A percentile compares a stretch with the other conserved stretches of the same genome.
Evolutionary conservation across 1,284 basidiomycete species (phyloP).

Genomic region (Caloboletus firmus): DNA sequence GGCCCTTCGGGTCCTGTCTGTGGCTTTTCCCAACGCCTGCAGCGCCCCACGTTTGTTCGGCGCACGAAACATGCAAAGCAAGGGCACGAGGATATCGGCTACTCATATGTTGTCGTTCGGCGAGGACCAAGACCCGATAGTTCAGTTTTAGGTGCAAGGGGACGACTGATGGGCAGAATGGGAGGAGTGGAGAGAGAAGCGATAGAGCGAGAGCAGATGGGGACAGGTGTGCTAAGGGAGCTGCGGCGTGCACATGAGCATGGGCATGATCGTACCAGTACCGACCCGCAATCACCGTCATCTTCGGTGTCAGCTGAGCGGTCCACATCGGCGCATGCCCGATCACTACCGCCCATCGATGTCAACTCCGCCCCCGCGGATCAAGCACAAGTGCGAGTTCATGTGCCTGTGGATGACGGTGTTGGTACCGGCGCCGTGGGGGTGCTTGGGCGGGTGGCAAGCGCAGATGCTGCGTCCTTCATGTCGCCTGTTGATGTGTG

Average conservation of each 20-base stretch:
- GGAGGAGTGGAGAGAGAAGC: slow-evolving; percentile 58
- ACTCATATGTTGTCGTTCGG: slow-evolving; percentile 89
- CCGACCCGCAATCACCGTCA: slow-evolving; percentile 31
- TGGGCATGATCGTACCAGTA: slow-evolving; percentile 15
- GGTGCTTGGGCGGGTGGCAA: slow-evolving; percentile 17
- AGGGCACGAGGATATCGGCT: slow-evolving; percentile 85
- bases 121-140: slow-evolving; percentile 67
- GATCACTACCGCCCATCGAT: slow-evolving; percentile 15
- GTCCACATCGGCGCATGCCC: slow-evolving; percentile 14
- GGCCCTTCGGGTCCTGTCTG: slow-evolving; percentile 60
- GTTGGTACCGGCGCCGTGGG: slow-evolving; percentile 19
- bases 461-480: slow-evolving; percentile 19
- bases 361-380: slow-evolving; percentile 31
- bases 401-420: slow-evolving; percentile 45
- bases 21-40: slow-evolving; percentile 84
- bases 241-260: slow-evolving; percentile 23
- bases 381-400: slow-evolving; percentile 42
- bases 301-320: slow-evolving; percentile 13
- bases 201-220: slow-evolving; percentile 23
- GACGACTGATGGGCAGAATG: slow-evolving; percentile 53
- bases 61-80: slow-evolving; percentile 82
- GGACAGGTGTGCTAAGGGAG: slow-evolving; percentile 28
- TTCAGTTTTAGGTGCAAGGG: slow-evolving; percentile 30
- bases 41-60: slow-evolving; percentile 83
- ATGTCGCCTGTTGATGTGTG: slow-evolving; percentile 29